Conservation (phyloP, 306 rosid species). For the Pterocarpus macrocarpus region DNA sequence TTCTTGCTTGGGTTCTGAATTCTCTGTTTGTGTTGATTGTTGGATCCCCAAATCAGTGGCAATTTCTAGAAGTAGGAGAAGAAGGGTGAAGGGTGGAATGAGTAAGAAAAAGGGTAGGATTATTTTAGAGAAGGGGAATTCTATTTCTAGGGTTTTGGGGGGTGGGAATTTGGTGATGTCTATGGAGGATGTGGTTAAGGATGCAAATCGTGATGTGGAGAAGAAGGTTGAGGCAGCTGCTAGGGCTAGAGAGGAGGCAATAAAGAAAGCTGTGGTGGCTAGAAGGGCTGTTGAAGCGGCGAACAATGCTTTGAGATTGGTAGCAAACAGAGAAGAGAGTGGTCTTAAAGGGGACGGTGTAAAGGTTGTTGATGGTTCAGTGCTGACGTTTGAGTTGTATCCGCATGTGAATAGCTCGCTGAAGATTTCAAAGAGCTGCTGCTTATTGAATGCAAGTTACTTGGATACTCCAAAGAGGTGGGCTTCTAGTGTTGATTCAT, state of each 20-base stretch:
- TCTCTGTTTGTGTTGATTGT: slow-evolving; percentile 73
- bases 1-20: slow-evolving; percentile 53
- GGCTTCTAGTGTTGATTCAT: slow-evolving; percentile 43
- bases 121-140: slow-evolving; percentile 44
- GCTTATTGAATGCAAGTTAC: slow-evolving; percentile 52
- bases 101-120: slow-evolving; percentile 45
- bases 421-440: slow-evolving; percentile 50
- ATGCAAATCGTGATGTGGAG: slow-evolving; percentile 50
- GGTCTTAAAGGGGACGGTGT: slow-evolving; percentile 37
- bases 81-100: slow-evolving; percentile 38
- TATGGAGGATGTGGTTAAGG: slow-evolving; percentile 53
- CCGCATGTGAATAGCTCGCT: slow-evolving; percentile 46
- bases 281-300: slow-evolving; percentile 55
- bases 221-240: slow-evolving; percentile 57
- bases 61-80: slow-evolving; percentile 58
- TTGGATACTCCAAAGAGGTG: slow-evolving; percentile 38
- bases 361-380: slow-evolving; percentile 52
- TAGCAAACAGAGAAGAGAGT: slow-evolving; percentile 35
- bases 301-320: slow-evolving; percentile 52
- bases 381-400: slow-evolving; percentile 54
- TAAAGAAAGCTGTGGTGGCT: slow-evolving; percentile 50
- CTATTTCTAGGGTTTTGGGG: slow-evolving; percentile 59
- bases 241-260: slow-evolving; percentile 54
- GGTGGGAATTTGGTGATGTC: slow-evolving; percentile 39
- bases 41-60: slow-evolving; percentile 73